Evolutionary conservation across 345 rosid genomes (phyloP), one percentile per base, ranked within the genome.

Genomic region (Brassica nigra): DNA sequence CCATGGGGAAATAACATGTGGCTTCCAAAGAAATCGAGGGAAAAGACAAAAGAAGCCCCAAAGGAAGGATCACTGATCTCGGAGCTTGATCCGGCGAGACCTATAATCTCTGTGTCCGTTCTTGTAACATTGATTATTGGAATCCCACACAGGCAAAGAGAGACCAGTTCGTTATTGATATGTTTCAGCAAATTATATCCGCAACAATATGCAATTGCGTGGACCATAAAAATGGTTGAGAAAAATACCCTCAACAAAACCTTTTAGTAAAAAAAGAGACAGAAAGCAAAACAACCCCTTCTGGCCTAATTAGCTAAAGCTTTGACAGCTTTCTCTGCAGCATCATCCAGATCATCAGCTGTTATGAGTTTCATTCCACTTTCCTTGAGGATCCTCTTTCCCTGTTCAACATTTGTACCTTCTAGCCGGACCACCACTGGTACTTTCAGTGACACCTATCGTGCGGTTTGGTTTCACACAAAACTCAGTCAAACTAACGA

Each of bases 351-450:
- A 84, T 93, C 97, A 78, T 93, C 98, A 5, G 99, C 99, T 0
- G 98, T 91, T 64, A 95, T 84, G 62, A 95, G 88, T 4, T 87
- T 55, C 97, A 95, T 89, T 73, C 92, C 97, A 83, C 98, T 95
- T 79, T 95, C 99, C 99, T 88, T 96, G 52, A 93, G 88, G 61
- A 90, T 96, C 80, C 99, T 89, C 89, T 96, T 96, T 74, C 99
- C 99, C 57, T 88, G 90, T 62, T 88, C 90, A 16, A 88, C 90
- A 76, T 88, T 88, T 14, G 91, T 91, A 18, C 95, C 95, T 82
- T 91, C 93, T 12, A 91, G 82, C 65, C 93, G 91, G 66, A 91
- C 95, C 72, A 92, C 91, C 66, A 92, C 97, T 10, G 99, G 99
- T 66, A 93, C 99, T 85, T 96, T 90, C 29, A 96, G 88, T 3